Evolutionary conservation across 1,284 basidiomycete species (phyloP).

Genomic region (Agroathelia rolfsii): DNA sequence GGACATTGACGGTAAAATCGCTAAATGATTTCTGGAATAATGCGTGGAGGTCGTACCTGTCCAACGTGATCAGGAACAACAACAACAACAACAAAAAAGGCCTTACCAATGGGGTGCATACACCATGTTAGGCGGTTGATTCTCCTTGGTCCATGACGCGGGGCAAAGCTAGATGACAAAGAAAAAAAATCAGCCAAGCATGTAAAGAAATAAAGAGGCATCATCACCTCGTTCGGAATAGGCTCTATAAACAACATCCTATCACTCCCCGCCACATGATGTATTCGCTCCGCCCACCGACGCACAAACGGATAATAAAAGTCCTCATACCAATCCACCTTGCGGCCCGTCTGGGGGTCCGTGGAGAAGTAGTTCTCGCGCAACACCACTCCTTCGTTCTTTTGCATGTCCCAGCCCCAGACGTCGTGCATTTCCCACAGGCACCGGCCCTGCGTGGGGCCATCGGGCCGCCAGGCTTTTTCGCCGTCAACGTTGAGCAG

Average conservation of each 20-base stretch:
- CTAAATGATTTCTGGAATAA: constrained; percentile 78
- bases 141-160: constrained; percentile 56
- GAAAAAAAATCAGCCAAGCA: background rate
- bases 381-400: constrained; percentile 65
- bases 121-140: constrained; percentile 66
- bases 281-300: constrained; percentile 66
- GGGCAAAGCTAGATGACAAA: constrained; percentile 59
- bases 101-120: constrained; percentile 84
- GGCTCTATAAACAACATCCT: constrained; percentile 75
- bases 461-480: constrained; percentile 62
- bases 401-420: constrained; percentile 80
- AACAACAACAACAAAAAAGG: background rate
- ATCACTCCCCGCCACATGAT: constrained; percentile 34
- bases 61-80: background rate
- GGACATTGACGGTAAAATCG: constrained; percentile 82
- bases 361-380: constrained; percentile 82
- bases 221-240: constrained; percentile 80
- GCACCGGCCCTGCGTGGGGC: constrained; percentile 64
- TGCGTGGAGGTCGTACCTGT: constrained; percentile 82
- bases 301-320: constrained; percentile 79
- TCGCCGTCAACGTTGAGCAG: constrained; percentile 49
- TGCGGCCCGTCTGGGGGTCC: constrained; percentile 49
- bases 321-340: constrained; percentile 78
- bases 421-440: constrained; percentile 90
- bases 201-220: constrained; percentile 1